A percentile compares a stretch with the other conserved stretches of the same genome.
These are phyloP conservation scores for Geotrichum phurueaensis DNA, from an alignment of 1,139 yeast species.

Conservation along the genomic window DNA sequence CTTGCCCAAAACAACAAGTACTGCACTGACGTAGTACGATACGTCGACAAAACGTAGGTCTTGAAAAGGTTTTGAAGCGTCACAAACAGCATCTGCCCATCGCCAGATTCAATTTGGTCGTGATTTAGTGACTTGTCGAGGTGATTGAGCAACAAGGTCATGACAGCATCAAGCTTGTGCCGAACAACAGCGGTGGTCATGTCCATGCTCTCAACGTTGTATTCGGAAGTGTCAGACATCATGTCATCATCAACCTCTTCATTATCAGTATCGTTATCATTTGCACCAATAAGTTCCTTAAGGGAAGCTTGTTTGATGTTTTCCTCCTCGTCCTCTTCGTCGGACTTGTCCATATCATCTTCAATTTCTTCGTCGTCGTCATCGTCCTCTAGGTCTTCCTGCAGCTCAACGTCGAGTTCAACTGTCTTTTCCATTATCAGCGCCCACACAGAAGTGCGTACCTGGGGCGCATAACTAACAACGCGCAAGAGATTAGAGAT, in stretches of 20 bases:
- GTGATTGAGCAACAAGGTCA: slow-evolving; percentile 49
- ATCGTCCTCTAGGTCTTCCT: slow-evolving; percentile 76
- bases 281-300: slow-evolving; percentile 20
- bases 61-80: slow-evolving; percentile 72
- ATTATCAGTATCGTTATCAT: slow-evolving; percentile 22
- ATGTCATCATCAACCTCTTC: slow-evolving; percentile 35
- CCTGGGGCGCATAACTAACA: slow-evolving; percentile 65
- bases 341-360: slow-evolving; percentile 48
- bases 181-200: slow-evolving; percentile 29
- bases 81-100: slow-evolving; percentile 68
- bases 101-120: slow-evolving; percentile 51
- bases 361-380: slow-evolving; percentile 71
- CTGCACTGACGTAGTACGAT: slow-evolving; percentile 85
- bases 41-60: slow-evolving; percentile 82
- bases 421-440: slow-evolving; percentile 72
- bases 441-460: slow-evolving; percentile 67
- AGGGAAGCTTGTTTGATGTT: slow-evolving; percentile 26
- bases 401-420: slow-evolving; percentile 88
- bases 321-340: slow-evolving; percentile 36
- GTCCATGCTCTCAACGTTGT: slow-evolving; percentile 32
- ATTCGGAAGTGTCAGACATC: slow-evolving; percentile 35
- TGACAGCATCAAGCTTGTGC: slow-evolving; percentile 61
- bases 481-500: slow-evolving; percentile 56
- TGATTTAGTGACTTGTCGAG: slow-evolving; percentile 48
- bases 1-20: slow-evolving; percentile 75